Evolutionary conservation across 148 eudicot genomes (phyloP).

Genomic region (Gaultheria prostrata): DNA sequence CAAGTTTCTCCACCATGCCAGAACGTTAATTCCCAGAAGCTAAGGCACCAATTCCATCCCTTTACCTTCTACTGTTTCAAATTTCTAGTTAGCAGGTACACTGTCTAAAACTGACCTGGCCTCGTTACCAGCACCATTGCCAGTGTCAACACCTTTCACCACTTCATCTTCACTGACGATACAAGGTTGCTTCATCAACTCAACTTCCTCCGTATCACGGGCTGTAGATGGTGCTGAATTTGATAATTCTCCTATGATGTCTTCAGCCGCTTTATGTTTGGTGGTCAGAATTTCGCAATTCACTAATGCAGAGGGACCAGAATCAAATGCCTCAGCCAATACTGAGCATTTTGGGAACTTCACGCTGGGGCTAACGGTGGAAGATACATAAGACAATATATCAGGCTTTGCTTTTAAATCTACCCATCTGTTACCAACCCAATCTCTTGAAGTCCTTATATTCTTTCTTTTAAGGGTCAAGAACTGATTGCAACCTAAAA

Average conservation of each 20-base stretch:
- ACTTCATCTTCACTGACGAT: background rate
- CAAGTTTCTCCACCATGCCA: background rate
- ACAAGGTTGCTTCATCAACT: background rate
- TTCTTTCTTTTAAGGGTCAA: slow-evolving; percentile 20
- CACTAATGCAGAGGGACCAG: background rate
- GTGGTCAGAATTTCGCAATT: slow-evolving; percentile 15
- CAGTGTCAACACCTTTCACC: slow-evolving; percentile 3
- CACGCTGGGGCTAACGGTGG: slow-evolving; percentile 9
- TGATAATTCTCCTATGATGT: slow-evolving; percentile 8
- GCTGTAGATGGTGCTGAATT: background rate
- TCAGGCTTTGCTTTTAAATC: slow-evolving; percentile 29
- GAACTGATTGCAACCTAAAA: slow-evolving; percentile 29
- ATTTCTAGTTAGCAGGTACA: slow-evolving; percentile 13
- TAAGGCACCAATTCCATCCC: background rate
- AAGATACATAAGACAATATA: slow-evolving; percentile 21
- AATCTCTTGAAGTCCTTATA: slow-evolving; percentile 38
- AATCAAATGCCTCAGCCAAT: slow-evolving; percentile 13
- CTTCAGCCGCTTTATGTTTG: slow-evolving; percentile 23
- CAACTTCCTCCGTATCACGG: background rate
- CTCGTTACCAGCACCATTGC: slow-evolving; percentile 2
- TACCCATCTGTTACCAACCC: slow-evolving; percentile 43
- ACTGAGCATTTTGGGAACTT: background rate
- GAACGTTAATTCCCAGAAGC: slow-evolving; percentile 6
- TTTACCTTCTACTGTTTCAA: slow-evolving; percentile 7
- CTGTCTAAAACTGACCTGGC: slow-evolving; percentile 16